These are phyloP conservation scores for Globisporangium solare DNA, from an alignment of 352 stramenopile genomes.

Conservation along the genomic window DNA sequence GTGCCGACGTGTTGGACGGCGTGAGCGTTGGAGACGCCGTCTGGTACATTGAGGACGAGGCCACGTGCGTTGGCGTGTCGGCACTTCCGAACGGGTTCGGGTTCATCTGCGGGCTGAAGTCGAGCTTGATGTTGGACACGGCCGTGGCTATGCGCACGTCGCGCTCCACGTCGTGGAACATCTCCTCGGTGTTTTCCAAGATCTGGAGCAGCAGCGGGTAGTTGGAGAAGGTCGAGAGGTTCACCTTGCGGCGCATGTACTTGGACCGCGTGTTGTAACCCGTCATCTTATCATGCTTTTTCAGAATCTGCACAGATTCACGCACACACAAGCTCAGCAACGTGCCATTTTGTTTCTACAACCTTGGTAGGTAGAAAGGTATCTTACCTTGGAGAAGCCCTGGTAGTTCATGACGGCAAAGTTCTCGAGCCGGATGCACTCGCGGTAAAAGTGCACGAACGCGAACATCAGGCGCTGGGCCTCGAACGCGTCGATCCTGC, in stretches of 20 bases:
- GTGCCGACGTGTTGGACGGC: constrained; percentile 31
- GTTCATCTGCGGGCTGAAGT: constrained; percentile 25
- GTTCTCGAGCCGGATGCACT: constrained; percentile 79
- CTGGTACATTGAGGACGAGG: constrained; percentile 15
- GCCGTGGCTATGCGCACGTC: constrained; percentile 44
- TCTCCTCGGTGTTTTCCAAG: constrained; percentile 70
- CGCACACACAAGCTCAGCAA: constrained; percentile 2
- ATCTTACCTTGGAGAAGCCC: constrained; percentile 86
- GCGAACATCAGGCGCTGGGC: constrained; percentile 77
- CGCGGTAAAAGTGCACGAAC: constrained; percentile 79
- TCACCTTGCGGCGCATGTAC: constrained; percentile 83
- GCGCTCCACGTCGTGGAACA: constrained; percentile 72
- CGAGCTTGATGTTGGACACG: constrained; percentile 53
- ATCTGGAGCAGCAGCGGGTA: constrained; percentile 72
- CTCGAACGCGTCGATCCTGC: constrained; percentile 41
- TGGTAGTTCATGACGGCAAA: constrained; percentile 86
- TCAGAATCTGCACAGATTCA: constrained; percentile 44
- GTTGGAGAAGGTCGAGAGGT: constrained; percentile 72
- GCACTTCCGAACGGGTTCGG: constrained; percentile 15
- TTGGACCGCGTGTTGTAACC: constrained; percentile 82
- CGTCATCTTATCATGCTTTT: constrained; percentile 85
- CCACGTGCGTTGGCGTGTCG: constrained; percentile 29
- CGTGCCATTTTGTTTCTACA: not conserved
- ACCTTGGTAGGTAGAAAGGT: not conserved
- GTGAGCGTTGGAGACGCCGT: constrained; percentile 39